Conservation (phyloP, 768 basidiomycete genomes). For the Amanita polypyramis region DNA sequence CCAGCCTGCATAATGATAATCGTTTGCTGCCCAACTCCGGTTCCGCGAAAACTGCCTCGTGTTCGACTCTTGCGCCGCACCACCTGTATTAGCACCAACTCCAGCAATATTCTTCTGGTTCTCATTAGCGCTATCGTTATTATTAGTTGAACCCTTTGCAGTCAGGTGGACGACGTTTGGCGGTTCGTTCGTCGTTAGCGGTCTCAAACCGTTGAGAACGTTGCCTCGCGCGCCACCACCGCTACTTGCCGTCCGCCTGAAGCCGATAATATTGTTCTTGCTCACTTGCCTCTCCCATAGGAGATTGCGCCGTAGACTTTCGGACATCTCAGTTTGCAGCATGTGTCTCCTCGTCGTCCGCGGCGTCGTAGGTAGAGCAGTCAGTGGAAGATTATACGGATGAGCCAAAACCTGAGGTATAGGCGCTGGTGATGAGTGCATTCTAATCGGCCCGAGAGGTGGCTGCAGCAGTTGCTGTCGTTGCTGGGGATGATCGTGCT, state of each 20-base stretch:
- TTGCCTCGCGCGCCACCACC: constrained; percentile 15
- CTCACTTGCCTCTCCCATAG: constrained; percentile 70
- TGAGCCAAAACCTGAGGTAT: constrained; percentile 40
- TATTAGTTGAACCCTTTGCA: constrained; percentile 22
- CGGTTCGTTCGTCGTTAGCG: constrained; percentile 16
- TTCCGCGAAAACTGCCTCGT: not conserved
- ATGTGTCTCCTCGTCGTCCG: constrained; percentile 78
- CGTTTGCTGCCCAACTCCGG: constrained; percentile 6
- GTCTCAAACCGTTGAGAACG: constrained; percentile 18
- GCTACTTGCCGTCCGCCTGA: constrained; percentile 21
- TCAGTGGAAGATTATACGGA: constrained; percentile 66
- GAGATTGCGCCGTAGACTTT: constrained; percentile 71
- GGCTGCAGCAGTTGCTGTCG: constrained; percentile 9
- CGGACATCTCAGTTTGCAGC: constrained; percentile 78
- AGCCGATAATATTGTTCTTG: constrained; percentile 36
- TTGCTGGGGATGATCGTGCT: constrained; percentile 5
- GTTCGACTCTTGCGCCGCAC: constrained; percentile 7
- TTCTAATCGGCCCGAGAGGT: constrained; percentile 8
- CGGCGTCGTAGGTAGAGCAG: constrained; percentile 64
- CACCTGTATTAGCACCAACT: not conserved
- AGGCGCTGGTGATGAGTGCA: constrained; percentile 27
- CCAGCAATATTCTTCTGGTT: not conserved
- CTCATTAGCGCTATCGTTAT: not conserved
- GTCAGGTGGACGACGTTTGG: constrained; percentile 33
- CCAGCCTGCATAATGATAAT: constrained; percentile 5